These are phyloP conservation scores for Sordariomycetes sp. DNA, from an alignment of 2,329 filamentous ascomycete species.

Conservation along the genomic window DNA sequence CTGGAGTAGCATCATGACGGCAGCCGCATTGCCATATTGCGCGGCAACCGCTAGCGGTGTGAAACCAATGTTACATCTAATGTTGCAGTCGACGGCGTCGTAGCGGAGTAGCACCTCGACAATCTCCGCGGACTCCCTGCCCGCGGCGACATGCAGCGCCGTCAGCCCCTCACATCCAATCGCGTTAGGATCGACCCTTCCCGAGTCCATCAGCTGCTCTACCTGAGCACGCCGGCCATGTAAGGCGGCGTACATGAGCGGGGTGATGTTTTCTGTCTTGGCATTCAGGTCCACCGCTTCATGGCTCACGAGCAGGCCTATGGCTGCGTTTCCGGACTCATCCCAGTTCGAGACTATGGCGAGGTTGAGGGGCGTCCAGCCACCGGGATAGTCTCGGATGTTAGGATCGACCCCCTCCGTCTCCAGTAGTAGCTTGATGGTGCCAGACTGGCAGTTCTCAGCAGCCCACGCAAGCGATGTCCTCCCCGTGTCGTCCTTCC, in stretches of 20 bases:
- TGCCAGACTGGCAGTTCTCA: neutral
- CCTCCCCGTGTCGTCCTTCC: neutral
- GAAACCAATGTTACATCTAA: neutral
- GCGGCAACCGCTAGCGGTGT: neutral
- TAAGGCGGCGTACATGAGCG: neutral
- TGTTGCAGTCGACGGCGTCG: neutral
- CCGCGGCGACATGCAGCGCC: conserved; percentile 1
- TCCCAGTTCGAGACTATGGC: neutral
- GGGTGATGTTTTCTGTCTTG: neutral
- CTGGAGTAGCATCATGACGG: neutral
- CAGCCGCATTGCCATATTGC: neutral
- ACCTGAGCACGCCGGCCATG: no score
- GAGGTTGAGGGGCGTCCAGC: neutral
- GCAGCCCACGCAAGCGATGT: neutral
- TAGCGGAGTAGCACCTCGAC: neutral
- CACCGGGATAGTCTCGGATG: neutral
- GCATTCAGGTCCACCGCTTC: neutral
- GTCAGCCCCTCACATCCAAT: neutral
- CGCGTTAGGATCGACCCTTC: neutral
- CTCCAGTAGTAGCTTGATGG: neutral
- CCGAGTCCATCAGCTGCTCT: neutral
- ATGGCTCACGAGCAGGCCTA: no score
- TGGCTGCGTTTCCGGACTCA: neutral
- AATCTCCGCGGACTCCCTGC: neutral
- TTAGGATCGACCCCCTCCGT: neutral